These are phyloP conservation scores for Trypanosoma mega DNA, from an alignment of 208 protist genomes.

Conservation along the genomic window DNA sequence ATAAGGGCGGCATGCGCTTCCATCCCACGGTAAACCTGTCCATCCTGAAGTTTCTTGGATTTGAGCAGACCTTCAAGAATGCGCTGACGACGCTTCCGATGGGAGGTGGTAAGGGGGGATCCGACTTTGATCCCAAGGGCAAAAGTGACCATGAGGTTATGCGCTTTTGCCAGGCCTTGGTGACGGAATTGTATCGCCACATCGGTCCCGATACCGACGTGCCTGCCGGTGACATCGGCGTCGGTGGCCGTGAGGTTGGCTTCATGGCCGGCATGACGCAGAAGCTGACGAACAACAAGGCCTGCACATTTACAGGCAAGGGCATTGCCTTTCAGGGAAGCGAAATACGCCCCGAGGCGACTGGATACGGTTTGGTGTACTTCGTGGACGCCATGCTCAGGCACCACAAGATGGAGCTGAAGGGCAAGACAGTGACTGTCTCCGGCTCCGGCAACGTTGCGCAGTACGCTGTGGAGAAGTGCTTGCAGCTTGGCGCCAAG, in stretches of 20 bases:
- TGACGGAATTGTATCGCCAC: conserved; percentile 85
- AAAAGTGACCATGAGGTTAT: conserved; percentile 92
- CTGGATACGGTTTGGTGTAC: conserved; percentile 93
- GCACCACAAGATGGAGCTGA: conserved; percentile 38
- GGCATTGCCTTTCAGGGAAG: conserved; percentile 86
- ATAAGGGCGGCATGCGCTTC: conserved; percentile 93
- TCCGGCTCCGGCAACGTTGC: conserved; percentile 94
- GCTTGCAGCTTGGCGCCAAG: conserved; percentile 79
- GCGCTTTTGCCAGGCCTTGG: conserved; percentile 94
- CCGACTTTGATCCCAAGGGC: conserved; percentile 94
- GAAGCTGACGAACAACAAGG: conserved; percentile 77
- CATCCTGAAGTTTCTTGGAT: conserved; percentile 95
- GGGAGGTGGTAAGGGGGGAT: conserved; percentile 93
- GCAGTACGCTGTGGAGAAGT: conserved; percentile 84
- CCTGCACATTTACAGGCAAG: conserved; percentile 93
- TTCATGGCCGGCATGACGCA: conserved; percentile 93
- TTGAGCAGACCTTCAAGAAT: conserved; percentile 96
- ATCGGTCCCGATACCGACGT: conserved; percentile 93
- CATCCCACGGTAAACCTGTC: conserved; percentile 87
- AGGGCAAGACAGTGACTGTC: conserved; percentile 73
- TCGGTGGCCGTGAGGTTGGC: conserved; percentile 90
- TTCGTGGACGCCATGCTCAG: conserved; percentile 85
- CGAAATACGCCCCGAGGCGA: conserved; percentile 93
- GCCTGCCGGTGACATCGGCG: conserved; percentile 95
- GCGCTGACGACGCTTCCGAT: conserved; percentile 92